Evolutionary conservation across 768 basidiomycete species (phyloP).

Genomic region (Crepidotus variabilis): DNA sequence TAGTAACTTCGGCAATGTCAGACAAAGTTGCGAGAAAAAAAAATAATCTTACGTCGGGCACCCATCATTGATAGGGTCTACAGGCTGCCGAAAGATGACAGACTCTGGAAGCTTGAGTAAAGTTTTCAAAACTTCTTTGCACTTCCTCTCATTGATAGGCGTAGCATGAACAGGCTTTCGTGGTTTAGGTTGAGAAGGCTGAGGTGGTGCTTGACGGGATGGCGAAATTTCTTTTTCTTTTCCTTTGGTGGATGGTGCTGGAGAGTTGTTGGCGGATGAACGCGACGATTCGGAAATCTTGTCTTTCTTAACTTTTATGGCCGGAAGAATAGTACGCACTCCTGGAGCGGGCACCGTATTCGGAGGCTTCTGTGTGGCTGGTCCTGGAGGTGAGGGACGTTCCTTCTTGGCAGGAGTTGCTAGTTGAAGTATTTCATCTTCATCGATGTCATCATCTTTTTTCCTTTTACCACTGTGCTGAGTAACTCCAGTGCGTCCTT

Average conservation of each 20-base stretch:
- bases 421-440: conserved; percentile 63
- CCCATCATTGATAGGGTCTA: conserved; percentile 78
- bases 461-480: conserved; percentile 54
- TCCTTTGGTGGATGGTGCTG: conserved; percentile 55
- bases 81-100: conserved; percentile 73
- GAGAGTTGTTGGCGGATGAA: conserved; percentile 24
- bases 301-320: conserved; percentile 43
- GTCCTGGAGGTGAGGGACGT: conserved; percentile 38
- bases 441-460: conserved; percentile 39
- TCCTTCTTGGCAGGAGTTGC: conserved; percentile 63
- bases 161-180: conserved; percentile 36
- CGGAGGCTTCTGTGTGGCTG: conserved; percentile 19
- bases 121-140: conserved; percentile 62
- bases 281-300: conserved; percentile 24
- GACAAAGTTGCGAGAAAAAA: neutral
- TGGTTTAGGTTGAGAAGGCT: conserved; percentile 24
- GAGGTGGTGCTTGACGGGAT: conserved; percentile 25
- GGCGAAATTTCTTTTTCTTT: conserved; percentile 63
- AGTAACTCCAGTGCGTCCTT: conserved; percentile 32
- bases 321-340: conserved; percentile 18
- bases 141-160: conserved; percentile 81
- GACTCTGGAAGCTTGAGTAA: conserved; percentile 64
- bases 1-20: conserved; percentile 59
- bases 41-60: conserved; percentile 77
- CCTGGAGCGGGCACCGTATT: conserved; percentile 9